These are phyloP conservation scores for Vitis vinifera DNA, from an alignment of 164 flowering plant species.

Conservation along the genomic window ASM3070453v1 NC_081818.1:8297001-8297500, in stretches of 20 bases:
- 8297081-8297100: constrained; percentile 29
- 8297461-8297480: not conserved
- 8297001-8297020: constrained; percentile 41
- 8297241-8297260: too few relatives aligned
- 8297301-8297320: too few relatives aligned
- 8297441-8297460: not conserved
- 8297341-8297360: too few relatives aligned
- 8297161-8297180: not conserved
- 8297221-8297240: too few relatives aligned
- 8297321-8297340: too few relatives aligned
- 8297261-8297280: too few relatives aligned
- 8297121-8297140: constrained; percentile 33
- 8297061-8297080: constrained; percentile 41
- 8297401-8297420: too few relatives aligned
- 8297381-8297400: too few relatives aligned
- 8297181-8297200: not conserved
- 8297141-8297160: not conserved
- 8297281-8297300: too few relatives aligned
- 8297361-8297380: too few relatives aligned
- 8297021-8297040: constrained; percentile 42
- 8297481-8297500: not conserved
- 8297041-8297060: constrained; percentile 44
- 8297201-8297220: too few relatives aligned
- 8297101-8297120: constrained; percentile 60
- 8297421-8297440: too few relatives aligned